Percentiles rank a stretch among this genome's conserved stretches.
These are phyloP conservation scores for Blastocystis sp. DNA, from an alignment of 352 stramenopile species.

Conservation along the genomic window DNA sequence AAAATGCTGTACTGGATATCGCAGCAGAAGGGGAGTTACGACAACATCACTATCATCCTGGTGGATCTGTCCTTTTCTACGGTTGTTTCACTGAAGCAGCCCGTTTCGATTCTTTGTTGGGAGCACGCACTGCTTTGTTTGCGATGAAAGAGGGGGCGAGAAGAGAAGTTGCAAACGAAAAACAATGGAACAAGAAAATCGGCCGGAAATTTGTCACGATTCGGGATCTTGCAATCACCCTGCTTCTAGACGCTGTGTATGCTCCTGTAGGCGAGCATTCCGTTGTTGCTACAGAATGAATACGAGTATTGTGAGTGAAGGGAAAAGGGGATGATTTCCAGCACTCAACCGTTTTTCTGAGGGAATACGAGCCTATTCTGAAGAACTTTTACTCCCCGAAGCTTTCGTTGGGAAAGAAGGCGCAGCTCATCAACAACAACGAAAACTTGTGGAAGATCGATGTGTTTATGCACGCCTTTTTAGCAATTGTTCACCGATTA, in stretches of 20 bases:
- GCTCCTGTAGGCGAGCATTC: background rate
- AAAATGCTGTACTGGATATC: constrained; percentile 55
- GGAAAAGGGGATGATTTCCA: background rate
- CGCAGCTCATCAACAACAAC: constrained; percentile 55
- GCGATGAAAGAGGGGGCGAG: too few relatives aligned
- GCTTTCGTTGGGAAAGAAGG: constrained; percentile 54
- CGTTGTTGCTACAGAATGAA: background rate
- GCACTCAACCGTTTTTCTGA: constrained; percentile 48
- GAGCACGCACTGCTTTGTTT: background rate
- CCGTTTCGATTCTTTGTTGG: background rate
- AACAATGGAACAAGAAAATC: too few relatives aligned
- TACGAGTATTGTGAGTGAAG: constrained; percentile 18
- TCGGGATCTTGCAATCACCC: too few relatives aligned
- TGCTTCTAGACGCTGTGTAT: background rate
- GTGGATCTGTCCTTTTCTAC: constrained; percentile 51
- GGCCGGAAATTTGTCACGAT: too few relatives aligned
- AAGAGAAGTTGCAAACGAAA: too few relatives aligned
- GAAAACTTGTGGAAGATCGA: constrained; percentile 58
- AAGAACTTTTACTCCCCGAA: constrained; percentile 52
- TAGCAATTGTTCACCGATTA: background rate
- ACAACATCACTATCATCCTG: constrained; percentile 55
- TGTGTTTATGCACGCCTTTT: constrained; percentile 6
- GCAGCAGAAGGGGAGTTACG: constrained; percentile 16
- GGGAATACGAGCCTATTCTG: constrained; percentile 54
- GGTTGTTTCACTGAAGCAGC: background rate